phyloP scores from a whole-genome alignment of 192 early-diverging fungal genomes.

The Chytriomyces hyalinus region DNA sequence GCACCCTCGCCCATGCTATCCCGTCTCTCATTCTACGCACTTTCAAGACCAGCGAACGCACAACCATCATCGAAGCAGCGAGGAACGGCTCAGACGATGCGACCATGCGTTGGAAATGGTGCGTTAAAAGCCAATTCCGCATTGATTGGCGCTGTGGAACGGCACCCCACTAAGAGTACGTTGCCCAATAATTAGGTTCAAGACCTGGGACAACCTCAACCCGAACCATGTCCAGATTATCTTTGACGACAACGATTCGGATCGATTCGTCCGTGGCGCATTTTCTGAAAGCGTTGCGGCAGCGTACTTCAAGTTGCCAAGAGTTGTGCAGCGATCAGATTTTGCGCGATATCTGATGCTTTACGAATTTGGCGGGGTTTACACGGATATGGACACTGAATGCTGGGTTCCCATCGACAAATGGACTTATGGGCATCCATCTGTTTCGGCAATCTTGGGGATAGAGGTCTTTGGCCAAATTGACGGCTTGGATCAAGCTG shows the following conservation, averaged over 20 bases:
- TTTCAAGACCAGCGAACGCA: background rate
- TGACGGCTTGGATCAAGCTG: too few relatives aligned
- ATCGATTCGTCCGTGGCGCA: background rate
- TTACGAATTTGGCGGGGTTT: conserved; percentile 21
- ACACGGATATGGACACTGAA: conserved; percentile 27
- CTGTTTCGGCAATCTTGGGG: too few relatives aligned
- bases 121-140: background rate
- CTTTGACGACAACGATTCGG: background rate
- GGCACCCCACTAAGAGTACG: background rate
- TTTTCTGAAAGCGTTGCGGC: background rate
- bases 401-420: conserved; percentile 7
- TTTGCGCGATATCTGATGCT: conserved; percentile 34
- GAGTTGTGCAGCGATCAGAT: conserved; percentile 18
- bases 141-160: background rate
- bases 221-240: background rate
- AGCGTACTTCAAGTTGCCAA: conserved; percentile 18
- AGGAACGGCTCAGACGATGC: background rate
- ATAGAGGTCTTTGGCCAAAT: too few relatives aligned
- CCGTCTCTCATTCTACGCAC: background rate
- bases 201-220: background rate
- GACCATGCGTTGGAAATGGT: too few relatives aligned
- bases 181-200: background rate
- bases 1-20: background rate
- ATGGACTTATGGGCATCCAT: background rate
- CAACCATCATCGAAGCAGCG: background rate